phyloP scores from a whole-genome alignment of 192 early-diverging fungal genomes.

The Coemansia sp. region DNA sequence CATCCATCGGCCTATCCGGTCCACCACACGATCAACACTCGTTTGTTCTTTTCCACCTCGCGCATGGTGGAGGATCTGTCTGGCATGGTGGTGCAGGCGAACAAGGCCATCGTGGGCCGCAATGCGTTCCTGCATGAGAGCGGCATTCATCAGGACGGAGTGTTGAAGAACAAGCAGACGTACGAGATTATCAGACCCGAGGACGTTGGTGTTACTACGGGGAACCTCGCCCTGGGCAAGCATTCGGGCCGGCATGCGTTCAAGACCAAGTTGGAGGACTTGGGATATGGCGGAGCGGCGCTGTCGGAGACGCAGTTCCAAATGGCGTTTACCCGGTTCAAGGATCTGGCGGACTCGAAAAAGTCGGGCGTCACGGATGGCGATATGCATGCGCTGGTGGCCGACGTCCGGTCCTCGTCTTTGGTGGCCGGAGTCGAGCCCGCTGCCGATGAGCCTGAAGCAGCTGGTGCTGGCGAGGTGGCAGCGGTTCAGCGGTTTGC shows the following conservation, averaged over 20 bases:
- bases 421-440: neutral
- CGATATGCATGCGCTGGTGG: conserved; percentile 82
- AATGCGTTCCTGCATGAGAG: conserved; percentile 97
- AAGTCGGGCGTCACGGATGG: conserved; percentile 84
- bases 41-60: conserved; percentile 80
- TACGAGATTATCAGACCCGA: conserved; percentile 97
- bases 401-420: conserved; percentile 61
- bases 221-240: conserved; percentile 88
- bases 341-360: conserved; percentile 83
- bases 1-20: conserved; percentile 87
- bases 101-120: conserved; percentile 96
- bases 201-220: conserved; percentile 81
- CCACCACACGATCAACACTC: conserved; percentile 85
- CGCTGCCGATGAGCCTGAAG: neutral
- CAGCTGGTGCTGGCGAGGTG: neutral
- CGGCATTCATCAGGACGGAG: conserved; percentile 97
- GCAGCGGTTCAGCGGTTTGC: conserved; percentile 46
- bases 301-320: conserved; percentile 65
- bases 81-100: conserved; percentile 94
- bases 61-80: conserved; percentile 84
- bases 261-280: conserved; percentile 69
- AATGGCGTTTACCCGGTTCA: conserved; percentile 81
- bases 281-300: conserved; percentile 65
- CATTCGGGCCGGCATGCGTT: conserved; percentile 95
- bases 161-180: conserved; percentile 91